Evolutionary conservation across 225 moss, liverwort and hornwort species (phyloP), one percentile per base, ranked within the genome.

Genomic region (Pleurozium schreberi): DNA sequence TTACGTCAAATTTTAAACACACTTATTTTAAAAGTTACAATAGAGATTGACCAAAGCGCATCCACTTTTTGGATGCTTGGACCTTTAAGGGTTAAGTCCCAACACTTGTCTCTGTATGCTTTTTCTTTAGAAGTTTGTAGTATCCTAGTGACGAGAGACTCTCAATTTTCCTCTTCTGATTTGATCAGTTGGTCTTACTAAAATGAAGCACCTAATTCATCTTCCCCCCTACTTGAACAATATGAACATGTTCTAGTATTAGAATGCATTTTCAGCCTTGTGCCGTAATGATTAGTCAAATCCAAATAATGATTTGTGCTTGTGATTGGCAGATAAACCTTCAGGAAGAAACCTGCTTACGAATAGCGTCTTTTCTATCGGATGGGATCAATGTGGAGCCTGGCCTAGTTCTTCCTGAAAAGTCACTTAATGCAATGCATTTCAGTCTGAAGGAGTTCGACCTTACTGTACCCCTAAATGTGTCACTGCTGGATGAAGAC

Each of bases 361-460:
- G 96, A 81, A 93, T 99, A 92, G 97, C 98, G 75, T 99, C 98
- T 64, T 99, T 99, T 87, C 89, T 99, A 86, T 96, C 97, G 15
- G 98, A 99, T 94, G 98, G 98, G 83, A 94, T 99, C 52, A 93
- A 95, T 66, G 98, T 99, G 76, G 95, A 96, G 89, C 96, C 95
- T 87, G 98, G 98, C 62, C 90, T 97, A 16, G 98, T 99, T 84
- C 92, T 92, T 75, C 97, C 98, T 71, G 96, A 99, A 91, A 94
- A 96, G 30, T 97, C 98, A 82, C 91, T 99, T 68, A 96, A 96
- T 93, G 97, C 97, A 59, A 92, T 97, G 91, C 96, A 96, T 89
- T 93, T 97, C 80, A 99, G 96, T 91, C 92, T 99, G 18, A 97
- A 97, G 93, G 98, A 97, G 88, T 95, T 99, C 77, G 98, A 99